Evolutionary conservation across 495 filamentous ascomycete species (phyloP).

Genomic region (Cercophora sp.): DNA sequence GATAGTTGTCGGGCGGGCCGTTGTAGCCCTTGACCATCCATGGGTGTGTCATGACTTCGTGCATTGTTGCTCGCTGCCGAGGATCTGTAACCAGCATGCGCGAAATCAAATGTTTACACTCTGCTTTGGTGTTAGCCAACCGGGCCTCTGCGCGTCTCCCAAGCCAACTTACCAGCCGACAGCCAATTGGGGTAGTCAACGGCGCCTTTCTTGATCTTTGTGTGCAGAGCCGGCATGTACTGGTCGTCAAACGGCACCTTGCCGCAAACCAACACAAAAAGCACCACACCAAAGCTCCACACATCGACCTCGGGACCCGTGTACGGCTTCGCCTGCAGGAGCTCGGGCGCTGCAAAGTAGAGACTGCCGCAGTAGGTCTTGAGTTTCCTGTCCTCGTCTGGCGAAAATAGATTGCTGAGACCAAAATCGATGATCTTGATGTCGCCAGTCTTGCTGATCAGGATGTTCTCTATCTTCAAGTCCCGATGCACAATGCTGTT

Average conservation of each 20-base stretch:
- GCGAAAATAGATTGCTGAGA: constrained; percentile 93
- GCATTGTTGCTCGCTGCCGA: constrained; percentile 74
- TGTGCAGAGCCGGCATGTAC: constrained; percentile 97
- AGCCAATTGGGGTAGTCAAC: constrained; percentile 97
- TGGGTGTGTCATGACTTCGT: constrained; percentile 92
- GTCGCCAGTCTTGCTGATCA: constrained; percentile 98
- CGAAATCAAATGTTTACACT: constrained; percentile 90
- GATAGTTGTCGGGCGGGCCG: constrained; percentile 80
- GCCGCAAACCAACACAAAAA: constrained; percentile 95
- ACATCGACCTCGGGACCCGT: constrained; percentile 96
- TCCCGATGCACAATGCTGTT: constrained; percentile 99
- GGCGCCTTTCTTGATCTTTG: constrained; percentile 95
- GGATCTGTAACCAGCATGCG: constrained; percentile 97
- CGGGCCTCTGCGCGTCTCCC: neutral
- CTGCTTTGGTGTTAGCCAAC: constrained; percentile 47
- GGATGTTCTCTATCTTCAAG: constrained; percentile 98
- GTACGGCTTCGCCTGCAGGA: constrained; percentile 90
- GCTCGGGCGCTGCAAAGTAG: constrained; percentile 95
- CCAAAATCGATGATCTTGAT: constrained; percentile 99
- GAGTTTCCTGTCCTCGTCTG: constrained; percentile 63
- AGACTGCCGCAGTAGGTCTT: constrained; percentile 98
- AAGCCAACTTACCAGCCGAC: constrained; percentile 63
- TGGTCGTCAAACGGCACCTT: constrained; percentile 99
- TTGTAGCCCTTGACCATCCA: constrained; percentile 96
- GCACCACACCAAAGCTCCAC: constrained; percentile 99